phyloP scores from a whole-genome alignment of 257 asterid genomes.

The Sherardia arvensis region DNA sequence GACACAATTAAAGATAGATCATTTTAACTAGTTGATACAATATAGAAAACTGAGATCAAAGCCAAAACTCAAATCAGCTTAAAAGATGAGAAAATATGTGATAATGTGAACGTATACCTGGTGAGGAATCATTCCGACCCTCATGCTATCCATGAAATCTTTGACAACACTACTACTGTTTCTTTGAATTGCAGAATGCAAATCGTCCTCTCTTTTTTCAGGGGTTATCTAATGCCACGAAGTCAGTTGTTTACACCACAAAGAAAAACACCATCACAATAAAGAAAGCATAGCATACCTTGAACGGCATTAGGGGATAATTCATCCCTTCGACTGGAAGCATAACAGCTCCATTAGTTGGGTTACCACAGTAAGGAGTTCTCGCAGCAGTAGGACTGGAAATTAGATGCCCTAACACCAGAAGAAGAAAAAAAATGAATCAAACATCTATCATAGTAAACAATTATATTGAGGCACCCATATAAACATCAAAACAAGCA shows the following conservation, averaged over 20 bases:
- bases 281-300: constrained; percentile 31
- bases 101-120: constrained; percentile 34
- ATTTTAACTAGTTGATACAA: too few relatives aligned
- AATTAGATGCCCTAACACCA: constrained; percentile 4
- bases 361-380: constrained; percentile 40
- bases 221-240: constrained; percentile 41
- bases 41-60: not conserved
- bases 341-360: constrained; percentile 16
- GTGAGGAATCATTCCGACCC: constrained; percentile 47
- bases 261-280: not conserved
- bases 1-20: not conserved
- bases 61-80: not conserved
- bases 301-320: constrained; percentile 55
- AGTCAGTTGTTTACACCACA: not conserved
- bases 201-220: constrained; percentile 44
- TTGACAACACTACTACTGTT: constrained; percentile 32
- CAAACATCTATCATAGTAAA: not conserved
- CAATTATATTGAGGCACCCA: too few relatives aligned
- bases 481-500: not conserved
- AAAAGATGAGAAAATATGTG: not conserved
- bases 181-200: constrained; percentile 25
- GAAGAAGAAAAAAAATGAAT: constrained; percentile 5
- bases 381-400: constrained; percentile 23
- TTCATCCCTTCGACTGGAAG: constrained; percentile 59
- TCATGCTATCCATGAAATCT: constrained; percentile 52